Conservation (phyloP, 139 green algal genomes). For the Yamagishiella unicocca region DNA sequence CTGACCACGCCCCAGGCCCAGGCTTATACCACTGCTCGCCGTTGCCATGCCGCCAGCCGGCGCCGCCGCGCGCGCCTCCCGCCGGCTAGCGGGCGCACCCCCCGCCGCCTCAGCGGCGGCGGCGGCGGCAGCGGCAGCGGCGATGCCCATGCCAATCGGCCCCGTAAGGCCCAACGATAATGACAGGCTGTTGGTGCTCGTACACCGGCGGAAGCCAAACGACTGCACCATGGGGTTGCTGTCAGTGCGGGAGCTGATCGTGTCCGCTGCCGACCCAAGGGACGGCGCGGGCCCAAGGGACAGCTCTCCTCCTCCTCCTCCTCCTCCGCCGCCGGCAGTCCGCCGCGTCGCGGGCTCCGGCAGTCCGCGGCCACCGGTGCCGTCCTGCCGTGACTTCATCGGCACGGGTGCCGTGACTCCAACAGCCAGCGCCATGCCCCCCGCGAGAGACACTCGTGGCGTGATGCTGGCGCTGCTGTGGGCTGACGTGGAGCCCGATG, state of each 20-base stretch:
- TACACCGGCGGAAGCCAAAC: conserved; percentile 39
- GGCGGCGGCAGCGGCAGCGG: too few relatives aligned
- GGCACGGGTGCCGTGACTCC: not conserved
- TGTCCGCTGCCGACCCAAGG: not conserved
- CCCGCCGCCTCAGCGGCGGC: not conserved
- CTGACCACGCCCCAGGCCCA: too few relatives aligned
- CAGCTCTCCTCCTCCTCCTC: not conserved
- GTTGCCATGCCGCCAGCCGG: too few relatives aligned
- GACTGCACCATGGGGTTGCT: not conserved
- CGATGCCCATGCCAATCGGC: not conserved
- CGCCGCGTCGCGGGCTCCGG: not conserved
- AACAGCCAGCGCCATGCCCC: not conserved
- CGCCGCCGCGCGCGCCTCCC: not conserved
- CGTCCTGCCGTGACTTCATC: not conserved
- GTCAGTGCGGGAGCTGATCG: not conserved
- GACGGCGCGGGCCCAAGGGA: conserved; percentile 27
- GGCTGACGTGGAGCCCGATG: not conserved
- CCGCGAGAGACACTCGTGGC: conserved; percentile 24
- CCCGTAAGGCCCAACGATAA: not conserved
- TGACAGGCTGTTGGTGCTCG: conserved; percentile 18
- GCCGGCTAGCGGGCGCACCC: not conserved
- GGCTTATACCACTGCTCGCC: too few relatives aligned
- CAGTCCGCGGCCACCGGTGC: not conserved
- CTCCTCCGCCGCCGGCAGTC: not conserved
- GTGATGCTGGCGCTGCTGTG: conserved; percentile 8